These are phyloP conservation scores for Elsinoe batatas DNA, from an alignment of 2,329 filamentous ascomycete genomes.

Conservation along the genomic window DNA sequence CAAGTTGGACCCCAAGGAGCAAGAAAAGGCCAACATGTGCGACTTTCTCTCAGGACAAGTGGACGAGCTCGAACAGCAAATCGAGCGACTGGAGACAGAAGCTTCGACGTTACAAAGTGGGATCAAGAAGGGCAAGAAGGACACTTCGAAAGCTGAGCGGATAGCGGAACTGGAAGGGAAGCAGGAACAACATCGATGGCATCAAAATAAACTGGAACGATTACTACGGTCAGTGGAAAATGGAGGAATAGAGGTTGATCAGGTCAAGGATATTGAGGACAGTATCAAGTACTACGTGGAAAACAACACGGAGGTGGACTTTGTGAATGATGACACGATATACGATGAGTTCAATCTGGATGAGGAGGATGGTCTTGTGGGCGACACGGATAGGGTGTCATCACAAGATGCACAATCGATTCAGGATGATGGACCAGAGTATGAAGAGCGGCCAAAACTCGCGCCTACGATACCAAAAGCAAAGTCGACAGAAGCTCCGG, in stretches of 20 bases:
- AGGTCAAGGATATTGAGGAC: conserved; percentile 82
- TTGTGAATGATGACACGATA: conserved; percentile 85
- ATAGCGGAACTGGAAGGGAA: conserved; percentile 75
- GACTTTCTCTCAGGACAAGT: conserved; percentile 82
- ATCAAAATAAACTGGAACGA: conserved; percentile 84
- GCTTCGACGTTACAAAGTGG: conserved; percentile 75
- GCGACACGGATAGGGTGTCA: conserved; percentile 78
- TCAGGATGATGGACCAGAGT: conserved; percentile 70
- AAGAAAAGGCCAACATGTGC: conserved; percentile 79
- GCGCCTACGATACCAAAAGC: conserved; percentile 43
- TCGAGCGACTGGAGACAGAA: conserved; percentile 86
- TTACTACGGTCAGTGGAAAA: conserved; percentile 87
- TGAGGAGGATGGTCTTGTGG: conserved; percentile 76
- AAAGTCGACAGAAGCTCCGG: conserved; percentile 49
- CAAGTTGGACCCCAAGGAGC: conserved; percentile 94
- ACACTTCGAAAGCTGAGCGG: conserved; percentile 71
- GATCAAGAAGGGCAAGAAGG: conserved; percentile 91
- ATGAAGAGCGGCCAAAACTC: conserved; percentile 26
- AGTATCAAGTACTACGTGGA: conserved; percentile 92
- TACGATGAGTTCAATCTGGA: conserved; percentile 91
- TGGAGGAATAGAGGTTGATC: conserved; percentile 74
- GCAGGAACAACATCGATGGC: conserved; percentile 93
- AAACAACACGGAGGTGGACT: conserved; percentile 79
- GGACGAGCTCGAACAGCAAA: conserved; percentile 86
- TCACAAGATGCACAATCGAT: conserved; percentile 91